Evolutionary conservation across 2,329 filamentous ascomycete genomes (phyloP).

Genomic region (Trichoderma brevicompactum): DNA sequence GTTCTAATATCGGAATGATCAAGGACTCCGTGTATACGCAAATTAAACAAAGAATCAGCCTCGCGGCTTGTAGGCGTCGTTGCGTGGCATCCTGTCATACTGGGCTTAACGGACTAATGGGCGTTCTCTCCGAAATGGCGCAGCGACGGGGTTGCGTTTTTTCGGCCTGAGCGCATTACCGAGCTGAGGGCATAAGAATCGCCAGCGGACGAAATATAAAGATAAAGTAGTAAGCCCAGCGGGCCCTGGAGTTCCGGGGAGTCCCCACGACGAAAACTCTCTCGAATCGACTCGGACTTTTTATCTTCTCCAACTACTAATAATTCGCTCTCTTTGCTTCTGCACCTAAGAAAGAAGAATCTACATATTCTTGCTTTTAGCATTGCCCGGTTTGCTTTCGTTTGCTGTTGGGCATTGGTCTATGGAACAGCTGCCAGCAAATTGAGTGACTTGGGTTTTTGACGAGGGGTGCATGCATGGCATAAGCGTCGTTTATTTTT

Average conservation of each 20-base stretch:
- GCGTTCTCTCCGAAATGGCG: slow-evolving; percentile 13
- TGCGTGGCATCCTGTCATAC: slow-evolving; percentile 5
- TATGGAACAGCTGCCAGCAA: slow-evolving; percentile 9
- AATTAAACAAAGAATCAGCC: background rate
- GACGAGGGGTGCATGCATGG: slow-evolving; percentile 22
- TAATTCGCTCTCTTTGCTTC: background rate
- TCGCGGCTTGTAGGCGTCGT: background rate
- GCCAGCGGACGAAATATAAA: background rate
- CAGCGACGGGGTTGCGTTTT: background rate
- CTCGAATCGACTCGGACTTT: background rate
- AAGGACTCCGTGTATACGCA: no score
- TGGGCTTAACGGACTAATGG: slow-evolving; percentile 6
- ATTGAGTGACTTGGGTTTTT: background rate
- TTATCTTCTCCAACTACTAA: background rate
- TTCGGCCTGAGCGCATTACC: slow-evolving; percentile 15
- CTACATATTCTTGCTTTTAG: background rate
- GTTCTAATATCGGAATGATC: no score
- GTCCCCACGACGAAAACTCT: slow-evolving; percentile 4
- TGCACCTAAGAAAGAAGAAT: no score
- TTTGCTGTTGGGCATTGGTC: background rate
- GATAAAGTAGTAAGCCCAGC: background rate
- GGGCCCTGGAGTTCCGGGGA: background rate
- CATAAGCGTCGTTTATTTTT: slow-evolving; percentile 20
- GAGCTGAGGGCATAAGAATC: background rate
- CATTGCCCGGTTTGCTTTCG: background rate